Conservation (phyloP, 371 early-diverging fungal genomes). For the Mucor irregularis region DNA sequence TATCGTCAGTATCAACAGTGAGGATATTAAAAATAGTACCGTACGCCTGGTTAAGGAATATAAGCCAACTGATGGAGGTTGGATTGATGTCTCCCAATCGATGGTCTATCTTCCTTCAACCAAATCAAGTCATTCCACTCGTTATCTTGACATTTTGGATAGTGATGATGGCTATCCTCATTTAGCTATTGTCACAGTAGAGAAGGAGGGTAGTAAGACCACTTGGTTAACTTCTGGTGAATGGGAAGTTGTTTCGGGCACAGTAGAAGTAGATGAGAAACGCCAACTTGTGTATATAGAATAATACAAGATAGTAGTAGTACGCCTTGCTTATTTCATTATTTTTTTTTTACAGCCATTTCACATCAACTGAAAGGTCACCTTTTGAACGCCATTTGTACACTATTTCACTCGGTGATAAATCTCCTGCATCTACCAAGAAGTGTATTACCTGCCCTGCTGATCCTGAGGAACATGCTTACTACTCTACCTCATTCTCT, state of each 20-base stretch:
- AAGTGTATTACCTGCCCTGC: constrained; percentile 42
- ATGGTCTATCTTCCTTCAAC: constrained; percentile 47
- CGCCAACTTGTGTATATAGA: constrained; percentile 57
- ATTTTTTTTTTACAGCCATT: constrained; percentile 45
- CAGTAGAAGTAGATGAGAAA: constrained; percentile 60
- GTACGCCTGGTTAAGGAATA: constrained; percentile 55
- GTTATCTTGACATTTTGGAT: constrained; percentile 83
- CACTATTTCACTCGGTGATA: constrained; percentile 24
- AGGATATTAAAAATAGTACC: constrained; percentile 13
- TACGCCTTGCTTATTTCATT: not conserved
- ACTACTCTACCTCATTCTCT: constrained; percentile 76
- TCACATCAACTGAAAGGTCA: constrained; percentile 72
- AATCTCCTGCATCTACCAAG: constrained; percentile 29
- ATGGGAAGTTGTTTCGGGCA: constrained; percentile 79
- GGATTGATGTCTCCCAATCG: constrained; percentile 66
- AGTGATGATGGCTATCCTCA: constrained; percentile 78
- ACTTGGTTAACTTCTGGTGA: constrained; percentile 81
- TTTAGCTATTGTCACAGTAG: constrained; percentile 69
- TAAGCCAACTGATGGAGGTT: constrained; percentile 67
- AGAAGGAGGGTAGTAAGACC: constrained; percentile 49
- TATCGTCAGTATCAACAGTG: constrained; percentile 38
- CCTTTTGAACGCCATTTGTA: constrained; percentile 82
- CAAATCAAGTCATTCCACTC: constrained; percentile 40
- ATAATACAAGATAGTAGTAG: no score
- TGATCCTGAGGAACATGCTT: constrained; percentile 55